Base-by-base conservation (phyloP, 495 filamentous ascomycete genomes). In the Glarea lozoyensis region DNA sequence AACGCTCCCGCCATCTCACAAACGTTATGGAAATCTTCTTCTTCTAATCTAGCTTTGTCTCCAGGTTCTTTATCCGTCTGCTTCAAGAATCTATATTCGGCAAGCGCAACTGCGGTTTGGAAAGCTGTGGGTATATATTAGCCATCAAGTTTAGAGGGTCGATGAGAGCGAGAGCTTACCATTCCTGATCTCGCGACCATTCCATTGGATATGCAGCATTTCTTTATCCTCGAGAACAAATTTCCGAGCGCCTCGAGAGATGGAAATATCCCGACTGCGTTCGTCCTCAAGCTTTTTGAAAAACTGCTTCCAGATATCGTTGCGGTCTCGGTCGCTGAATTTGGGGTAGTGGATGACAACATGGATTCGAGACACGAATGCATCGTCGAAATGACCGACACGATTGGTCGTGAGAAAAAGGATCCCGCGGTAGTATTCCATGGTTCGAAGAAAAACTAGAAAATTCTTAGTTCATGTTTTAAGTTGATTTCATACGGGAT, bases 391-490 rank as follows among this genome's bases (percentile, higher is more conserved):
- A 2, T 36, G 19, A 7, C 44, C 42, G 10, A 61, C 18, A 7
- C 54, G 47, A 22, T 61, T 65, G 0, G 60, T 62, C 3, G 45
- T 48, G n/a, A 48, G 15, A 15, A 49, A 43, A 10, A 49, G 15
- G n/a, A 49, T 43, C 5, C 54, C 53, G 4, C 44, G 43, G 20
- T 45, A 63, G 23, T 59, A 56, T 37, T 59, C 59, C n/a, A 63
- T 43, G 2, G 42, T 31, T 2, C 54, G 53, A 3, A 59, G 33
- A 32, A 61, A 57, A 11, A 45, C 56, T 51, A 47, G 50, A 12
- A n/a, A n/a, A n/a, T n/a, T n/a, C n/a, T n/a, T n/a, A n/a, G n/a
- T n/a, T n/a, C n/a, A n/a, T n/a, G n/a, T n/a, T n/a, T n/a, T n/a
- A n/a, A n/a, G n/a, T n/a, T n/a, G n/a, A n/a, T n/a, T n/a, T n/a